A percentile compares a stretch with the other conserved stretches of the same genome.
Evolutionary conservation across 305 asterid genomes (phyloP).

Genomic region (Fraxinus velutina): DNA sequence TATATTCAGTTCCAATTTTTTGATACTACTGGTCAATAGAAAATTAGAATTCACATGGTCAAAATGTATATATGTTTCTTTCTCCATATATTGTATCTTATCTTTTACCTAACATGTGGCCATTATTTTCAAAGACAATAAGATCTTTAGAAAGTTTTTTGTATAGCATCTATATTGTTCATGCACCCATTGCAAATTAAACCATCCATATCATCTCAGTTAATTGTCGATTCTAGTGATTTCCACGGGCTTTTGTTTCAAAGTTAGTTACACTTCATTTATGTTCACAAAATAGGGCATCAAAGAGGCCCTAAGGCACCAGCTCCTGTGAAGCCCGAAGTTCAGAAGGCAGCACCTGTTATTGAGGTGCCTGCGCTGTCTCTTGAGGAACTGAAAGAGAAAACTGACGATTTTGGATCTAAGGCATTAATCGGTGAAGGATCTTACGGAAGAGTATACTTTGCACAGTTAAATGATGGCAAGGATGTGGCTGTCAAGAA

Average conservation of each 20-base stretch:
- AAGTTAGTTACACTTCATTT: constrained; percentile 15
- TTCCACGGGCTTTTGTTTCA: constrained; percentile 5
- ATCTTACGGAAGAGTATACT: constrained; percentile 92
- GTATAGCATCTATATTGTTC: constrained; percentile 10
- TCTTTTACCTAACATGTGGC: neutral
- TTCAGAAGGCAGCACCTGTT: constrained; percentile 67
- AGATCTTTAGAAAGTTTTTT: neutral
- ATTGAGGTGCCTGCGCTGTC: constrained; percentile 84
- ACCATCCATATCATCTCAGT: neutral
- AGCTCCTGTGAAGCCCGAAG: constrained; percentile 69
- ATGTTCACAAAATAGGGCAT: constrained; percentile 40
- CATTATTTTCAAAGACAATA: neutral
- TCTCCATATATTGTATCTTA: neutral
- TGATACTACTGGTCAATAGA: neutral
- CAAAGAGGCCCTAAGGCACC: constrained; percentile 69
- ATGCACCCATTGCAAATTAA: neutral
- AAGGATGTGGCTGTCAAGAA: constrained; percentile 86
- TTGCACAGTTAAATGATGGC: constrained; percentile 63
- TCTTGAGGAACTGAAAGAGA: constrained; percentile 81
- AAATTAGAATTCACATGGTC: neutral
- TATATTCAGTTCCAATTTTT: neutral
- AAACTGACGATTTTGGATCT: constrained; percentile 86
- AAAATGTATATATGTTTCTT: neutral
- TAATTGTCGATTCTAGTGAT: constrained; percentile 17
- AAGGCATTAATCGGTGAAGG: constrained; percentile 95